phyloP scores from a whole-genome alignment of 1,139 yeast genomes.

The Hanseniaspora uvarum region DNA sequence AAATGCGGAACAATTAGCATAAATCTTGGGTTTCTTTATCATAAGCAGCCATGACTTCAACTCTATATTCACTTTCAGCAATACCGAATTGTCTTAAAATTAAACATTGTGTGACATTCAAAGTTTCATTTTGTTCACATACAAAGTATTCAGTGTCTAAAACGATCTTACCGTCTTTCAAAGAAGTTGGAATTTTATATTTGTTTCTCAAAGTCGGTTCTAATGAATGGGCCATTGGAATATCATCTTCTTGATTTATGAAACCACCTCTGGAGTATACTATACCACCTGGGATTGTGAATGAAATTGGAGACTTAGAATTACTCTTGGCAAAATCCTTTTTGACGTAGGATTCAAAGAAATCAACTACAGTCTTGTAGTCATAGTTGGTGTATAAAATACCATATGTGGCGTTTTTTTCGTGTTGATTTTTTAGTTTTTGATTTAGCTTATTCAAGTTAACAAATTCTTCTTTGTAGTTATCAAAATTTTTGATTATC shows the following conservation, averaged over 20 bases:
- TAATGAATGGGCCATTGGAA: conserved; percentile 90
- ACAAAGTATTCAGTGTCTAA: conserved; percentile 69
- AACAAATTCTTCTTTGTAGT: conserved; percentile 15
- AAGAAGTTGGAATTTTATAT: conserved; percentile 81
- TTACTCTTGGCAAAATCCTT: conserved; percentile 88
- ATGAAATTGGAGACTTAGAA: conserved; percentile 68
- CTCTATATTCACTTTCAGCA: conserved; percentile 84
- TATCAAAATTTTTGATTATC: conserved; percentile 58
- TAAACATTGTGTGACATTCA: conserved; percentile 86
- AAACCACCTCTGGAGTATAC: conserved; percentile 95
- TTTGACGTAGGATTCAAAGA: conserved; percentile 67
- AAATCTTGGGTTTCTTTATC: conserved; percentile 41
- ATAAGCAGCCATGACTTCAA: conserved; percentile 66
- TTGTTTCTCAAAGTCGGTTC: conserved; percentile 85
- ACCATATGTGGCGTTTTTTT: conserved; percentile 35
- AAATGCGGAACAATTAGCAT: conserved; percentile 25
- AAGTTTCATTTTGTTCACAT: conserved; percentile 64
- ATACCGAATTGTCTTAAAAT: conserved; percentile 90
- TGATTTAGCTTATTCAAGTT: conserved; percentile 62
- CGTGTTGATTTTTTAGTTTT: conserved; percentile 53
- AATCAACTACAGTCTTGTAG: conserved; percentile 72
- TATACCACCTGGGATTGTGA: conserved; percentile 78
- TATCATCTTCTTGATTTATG: conserved; percentile 79
- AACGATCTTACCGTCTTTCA: conserved; percentile 77
- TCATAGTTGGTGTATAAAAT: conserved; percentile 78